phyloP scores from a whole-genome alignment of 352 stramenopile genomes.

The Globisporangium nunn region DNA sequence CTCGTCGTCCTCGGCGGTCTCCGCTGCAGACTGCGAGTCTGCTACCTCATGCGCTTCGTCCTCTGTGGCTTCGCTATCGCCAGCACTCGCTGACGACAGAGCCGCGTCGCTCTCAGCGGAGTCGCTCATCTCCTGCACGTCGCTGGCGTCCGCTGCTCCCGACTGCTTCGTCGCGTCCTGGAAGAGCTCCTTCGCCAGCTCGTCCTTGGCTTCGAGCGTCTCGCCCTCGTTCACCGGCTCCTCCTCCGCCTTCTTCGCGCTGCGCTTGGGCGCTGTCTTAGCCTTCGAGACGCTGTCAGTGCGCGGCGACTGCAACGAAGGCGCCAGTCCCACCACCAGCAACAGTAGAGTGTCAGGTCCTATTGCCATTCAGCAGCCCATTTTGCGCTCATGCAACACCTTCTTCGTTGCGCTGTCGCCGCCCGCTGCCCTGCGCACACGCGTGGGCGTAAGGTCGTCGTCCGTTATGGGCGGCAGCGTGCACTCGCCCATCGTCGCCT shows the following conservation, averaged over 20 bases:
- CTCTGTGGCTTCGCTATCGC: neutral
- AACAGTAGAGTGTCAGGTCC: neutral
- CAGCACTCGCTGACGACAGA: too few species aligned
- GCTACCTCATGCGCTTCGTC: neutral
- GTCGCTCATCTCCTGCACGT: neutral
- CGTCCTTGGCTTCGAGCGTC: neutral
- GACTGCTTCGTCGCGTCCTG: slow-evolving; percentile 1
- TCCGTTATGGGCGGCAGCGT: slow-evolving; percentile 2
- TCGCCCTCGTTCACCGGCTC: slow-evolving; percentile 1
- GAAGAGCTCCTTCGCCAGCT: slow-evolving; percentile 6
- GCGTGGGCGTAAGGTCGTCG: slow-evolving; percentile 9
- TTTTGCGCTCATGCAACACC: slow-evolving; percentile 1
- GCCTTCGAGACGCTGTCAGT: slow-evolving; percentile 6
- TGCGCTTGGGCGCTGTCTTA: slow-evolving; percentile 9
- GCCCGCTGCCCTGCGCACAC: slow-evolving; percentile 6
- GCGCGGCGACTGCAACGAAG: slow-evolving; percentile 5
- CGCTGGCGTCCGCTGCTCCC: neutral
- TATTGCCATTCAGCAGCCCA: neutral
- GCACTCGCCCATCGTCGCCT: slow-evolving; percentile 11
- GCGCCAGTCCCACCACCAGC: too few species aligned
- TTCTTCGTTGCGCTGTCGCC: slow-evolving; percentile 12
- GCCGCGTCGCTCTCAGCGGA: neutral
- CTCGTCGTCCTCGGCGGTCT: slow-evolving; percentile 9
- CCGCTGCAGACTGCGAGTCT: neutral
- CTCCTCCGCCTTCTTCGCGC: slow-evolving; percentile 2